Evolutionary conservation across 2,329 filamentous ascomycete genomes (phyloP), one percentile per base, ranked within the genome.

Genomic region (Sodiomyces alkalinus): DNA sequence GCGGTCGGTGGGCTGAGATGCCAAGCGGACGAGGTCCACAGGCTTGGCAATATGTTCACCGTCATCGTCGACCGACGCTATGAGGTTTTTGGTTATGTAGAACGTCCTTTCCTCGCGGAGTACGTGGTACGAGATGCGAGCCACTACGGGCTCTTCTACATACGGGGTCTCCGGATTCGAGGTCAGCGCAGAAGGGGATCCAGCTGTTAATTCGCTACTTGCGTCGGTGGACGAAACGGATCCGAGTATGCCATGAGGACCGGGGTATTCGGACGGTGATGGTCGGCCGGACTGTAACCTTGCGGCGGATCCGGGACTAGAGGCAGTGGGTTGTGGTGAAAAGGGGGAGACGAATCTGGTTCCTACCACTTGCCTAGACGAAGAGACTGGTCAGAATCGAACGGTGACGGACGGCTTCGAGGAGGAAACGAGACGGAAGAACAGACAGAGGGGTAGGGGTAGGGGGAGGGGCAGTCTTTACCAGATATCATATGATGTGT

Each of bases 401-500:
- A n/a, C n/a, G n/a, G n/a, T n/a, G n/a, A n/a, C n/a, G n/a, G n/a
- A n/a, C n/a, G n/a, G n/a, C n/a, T n/a, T n/a, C n/a, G n/a, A n/a
- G n/a, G n/a, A n/a, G n/a, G n/a, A n/a, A n/a, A n/a, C n/a, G n/a
- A n/a, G n/a, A n/a, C n/a, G n/a, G n/a, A n/a, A n/a, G 18, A 15
- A 22, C 14, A 15, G 13, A 8, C 10, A 15, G 17, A 10, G 9
- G 12, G 21, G 26, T 22, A 29, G 31, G 30, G n/a, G n/a, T n/a
- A n/a, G n/a, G n/a, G n/a, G n/a, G n/a, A n/a, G n/a, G n/a, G n/a
- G n/a, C n/a, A n/a, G n/a, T n/a, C n/a, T 28, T 23, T 58, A 74
- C 83, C 86, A 96, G 58, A 86, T 85, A 50, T 92, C 83, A 53
- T 93, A 94, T 42, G 75, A 82, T 28, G 68, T 68, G 45, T 75